Evolutionary conservation across 495 filamentous ascomycete genomes (phyloP).

Genomic region (Xylaria intraflava): DNA sequence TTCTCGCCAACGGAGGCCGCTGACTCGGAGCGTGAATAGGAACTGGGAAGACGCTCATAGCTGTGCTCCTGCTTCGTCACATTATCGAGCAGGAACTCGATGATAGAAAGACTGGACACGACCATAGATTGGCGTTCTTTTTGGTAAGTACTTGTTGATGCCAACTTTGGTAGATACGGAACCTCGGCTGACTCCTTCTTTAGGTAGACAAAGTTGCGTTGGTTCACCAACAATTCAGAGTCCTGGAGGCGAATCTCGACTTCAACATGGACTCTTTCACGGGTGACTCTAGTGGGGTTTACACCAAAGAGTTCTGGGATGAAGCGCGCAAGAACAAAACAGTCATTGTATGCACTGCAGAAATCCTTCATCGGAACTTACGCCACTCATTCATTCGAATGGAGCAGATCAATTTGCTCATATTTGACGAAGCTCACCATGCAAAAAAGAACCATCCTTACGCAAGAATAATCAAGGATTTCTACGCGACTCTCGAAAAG

Average conservation of each 20-base stretch:
- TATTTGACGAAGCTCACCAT: constrained; percentile 97
- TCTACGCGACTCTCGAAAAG: constrained; percentile 48
- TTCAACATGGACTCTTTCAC: constrained; percentile 72
- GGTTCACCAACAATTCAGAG: constrained; percentile 83
- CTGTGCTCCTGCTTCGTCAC: constrained; percentile 76
- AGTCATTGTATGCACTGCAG: constrained; percentile 91
- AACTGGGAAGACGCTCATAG: constrained; percentile 95
- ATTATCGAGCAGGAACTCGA: constrained; percentile 73
- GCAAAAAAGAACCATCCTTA: constrained; percentile 93
- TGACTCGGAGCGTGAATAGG: constrained; percentile 48
- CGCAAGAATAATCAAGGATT: constrained; percentile 85
- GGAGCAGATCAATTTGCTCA: constrained; percentile 76
- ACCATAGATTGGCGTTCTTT: constrained; percentile 72
- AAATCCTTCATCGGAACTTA: constrained; percentile 74
- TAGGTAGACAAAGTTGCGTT: constrained; percentile 83
- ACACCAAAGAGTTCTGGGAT: constrained; percentile 62
- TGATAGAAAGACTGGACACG: constrained; percentile 52
- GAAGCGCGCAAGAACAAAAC: constrained; percentile 62
- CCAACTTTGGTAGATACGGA: background rate
- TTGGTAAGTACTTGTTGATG: constrained; percentile 44
- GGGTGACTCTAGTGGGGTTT: constrained; percentile 55
- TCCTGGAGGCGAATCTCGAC: constrained; percentile 77
- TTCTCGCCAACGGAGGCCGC: background rate
- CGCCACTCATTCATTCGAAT: constrained; percentile 76
- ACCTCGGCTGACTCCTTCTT: background rate